Evolutionary conservation across 106 monocot species (phyloP), one percentile per base, ranked within the genome.

Genomic region (Narthecium ossifragum): DNA sequence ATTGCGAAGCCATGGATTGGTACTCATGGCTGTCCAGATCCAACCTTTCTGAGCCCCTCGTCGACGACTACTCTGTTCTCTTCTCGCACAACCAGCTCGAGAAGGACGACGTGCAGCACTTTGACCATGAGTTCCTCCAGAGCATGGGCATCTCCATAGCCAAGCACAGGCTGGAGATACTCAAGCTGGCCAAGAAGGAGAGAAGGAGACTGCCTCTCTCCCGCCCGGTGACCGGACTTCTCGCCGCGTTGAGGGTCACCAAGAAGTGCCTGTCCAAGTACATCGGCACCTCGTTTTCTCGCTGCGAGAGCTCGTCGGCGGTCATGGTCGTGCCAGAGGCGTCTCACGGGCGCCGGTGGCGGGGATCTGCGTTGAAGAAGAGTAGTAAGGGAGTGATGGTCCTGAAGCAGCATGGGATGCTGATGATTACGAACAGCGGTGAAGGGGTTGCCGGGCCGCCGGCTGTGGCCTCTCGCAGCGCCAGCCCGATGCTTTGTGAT

Each of bases 81-180:
- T 61, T 70, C 53, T 24, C 39, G 21, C 30, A 41, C 6, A 70
- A 70, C 28, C 60, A 70, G 38, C 69, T 70, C 10, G 69, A 70
- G 39, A 52, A 30, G 31, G 51, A 53, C 6, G 69, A 70, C 60
- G 32, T 61, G 6, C 49, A 20, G 3, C 31, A 54, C 70, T 43
- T 70, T 31, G 61, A 70, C 29, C 70, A 70, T 26, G 61, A 60
- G 23, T 33, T 70, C 41, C 61, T 70, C 52, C 33, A 41, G 31
- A 70, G 70, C 70, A 70, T 70, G 61, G 70, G 70, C 51, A 53
- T 70, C 60, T 52, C 70, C 60, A 26, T 70, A 20, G 70, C 61
- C 53, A 70, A 70, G 53, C 70, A 70, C 51, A 27, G 61, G 17
- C 53, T 70, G 8, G 43, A 61, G 22, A 70, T 70, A 31, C 69